Conservation (phyloP, 1,284 basidiomycete species). For the Marasmius sp. region DNA sequence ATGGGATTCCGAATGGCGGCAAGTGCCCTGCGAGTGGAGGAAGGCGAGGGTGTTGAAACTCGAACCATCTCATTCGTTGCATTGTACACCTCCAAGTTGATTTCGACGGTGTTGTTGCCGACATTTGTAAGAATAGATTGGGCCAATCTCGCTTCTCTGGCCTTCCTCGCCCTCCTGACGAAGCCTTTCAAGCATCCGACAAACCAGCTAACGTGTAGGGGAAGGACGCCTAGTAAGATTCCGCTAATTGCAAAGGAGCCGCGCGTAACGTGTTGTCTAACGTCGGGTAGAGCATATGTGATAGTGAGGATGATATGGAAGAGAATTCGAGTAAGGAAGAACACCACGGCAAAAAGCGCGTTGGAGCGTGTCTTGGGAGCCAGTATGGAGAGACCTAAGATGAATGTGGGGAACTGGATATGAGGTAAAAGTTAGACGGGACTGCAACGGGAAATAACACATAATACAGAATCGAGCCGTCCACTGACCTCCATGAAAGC, state of each 20-base stretch:
- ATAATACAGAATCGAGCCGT: not conserved
- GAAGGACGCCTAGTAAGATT: constrained; percentile 43
- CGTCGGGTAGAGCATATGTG: constrained; percentile 34
- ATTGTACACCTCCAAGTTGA: too few relatives aligned
- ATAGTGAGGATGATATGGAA: constrained; percentile 44
- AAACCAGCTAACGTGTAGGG: constrained; percentile 58
- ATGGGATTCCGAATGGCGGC: not conserved
- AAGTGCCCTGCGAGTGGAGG: too few relatives aligned
- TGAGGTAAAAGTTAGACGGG: constrained; percentile 10
- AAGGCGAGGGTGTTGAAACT: too few relatives aligned
- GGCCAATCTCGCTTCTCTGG: not conserved
- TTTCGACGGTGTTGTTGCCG: too few relatives aligned
- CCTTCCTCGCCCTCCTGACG: constrained; percentile 31
- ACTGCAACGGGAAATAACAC: constrained; percentile 26
- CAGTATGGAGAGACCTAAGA: constrained; percentile 50
- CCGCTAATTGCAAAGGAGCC: constrained; percentile 39
- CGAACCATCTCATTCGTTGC: too few relatives aligned
- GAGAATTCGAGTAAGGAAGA: constrained; percentile 54
- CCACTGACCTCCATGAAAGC: constrained; percentile 55
- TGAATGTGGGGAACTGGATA: constrained; percentile 53
- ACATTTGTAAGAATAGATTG: not conserved
- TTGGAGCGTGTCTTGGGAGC: constrained; percentile 48
- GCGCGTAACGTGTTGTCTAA: constrained; percentile 24
- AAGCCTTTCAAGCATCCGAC: constrained; percentile 51
- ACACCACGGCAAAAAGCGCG: constrained; percentile 48